Conservation (phyloP, 495 filamentous ascomycete species). For the Sordaria brevicollis region DNA sequence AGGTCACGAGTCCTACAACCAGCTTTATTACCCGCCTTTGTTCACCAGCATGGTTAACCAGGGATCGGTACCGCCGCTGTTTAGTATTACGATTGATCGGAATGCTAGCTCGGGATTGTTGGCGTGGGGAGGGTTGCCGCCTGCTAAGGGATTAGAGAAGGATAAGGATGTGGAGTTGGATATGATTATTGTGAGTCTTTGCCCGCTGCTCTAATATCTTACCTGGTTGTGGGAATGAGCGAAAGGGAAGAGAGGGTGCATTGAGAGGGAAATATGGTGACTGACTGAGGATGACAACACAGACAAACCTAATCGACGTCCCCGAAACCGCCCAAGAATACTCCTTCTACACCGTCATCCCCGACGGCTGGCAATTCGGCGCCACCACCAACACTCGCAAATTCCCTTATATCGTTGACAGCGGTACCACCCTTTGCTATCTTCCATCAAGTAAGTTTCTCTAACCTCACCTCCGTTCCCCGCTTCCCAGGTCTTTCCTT, state of each 20-base stretch:
- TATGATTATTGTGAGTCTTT: constrained; percentile 28
- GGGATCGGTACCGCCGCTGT: constrained; percentile 42
- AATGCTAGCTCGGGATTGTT: constrained; percentile 33
- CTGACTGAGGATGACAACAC: constrained; percentile 11
- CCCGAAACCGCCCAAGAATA: constrained; percentile 19
- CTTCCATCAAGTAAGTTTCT: constrained; percentile 23
- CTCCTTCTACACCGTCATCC: constrained; percentile 34
- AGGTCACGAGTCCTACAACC: constrained; percentile 21
- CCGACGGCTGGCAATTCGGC: constrained; percentile 28
- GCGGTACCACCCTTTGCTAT: constrained; percentile 35
- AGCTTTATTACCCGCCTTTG: constrained; percentile 42
- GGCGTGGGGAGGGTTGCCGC: constrained; percentile 42
- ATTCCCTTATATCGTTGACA: constrained; percentile 38
- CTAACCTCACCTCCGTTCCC: not conserved
- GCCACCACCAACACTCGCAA: constrained; percentile 18
- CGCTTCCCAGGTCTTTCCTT: not conserved
- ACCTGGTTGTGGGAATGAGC: not conserved
- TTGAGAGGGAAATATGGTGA: not conserved
- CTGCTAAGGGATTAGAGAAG: constrained; percentile 18
- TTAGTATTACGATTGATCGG: constrained; percentile 39
- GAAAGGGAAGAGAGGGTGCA: not conserved
- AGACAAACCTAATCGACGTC: constrained; percentile 15
- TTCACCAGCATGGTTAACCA: constrained; percentile 47
- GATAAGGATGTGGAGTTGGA: constrained; percentile 21
- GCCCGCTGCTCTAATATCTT: not conserved